phyloP scores from a whole-genome alignment of 2,329 filamentous ascomycete species.

The Fusarium solani-melongenae region DNA sequence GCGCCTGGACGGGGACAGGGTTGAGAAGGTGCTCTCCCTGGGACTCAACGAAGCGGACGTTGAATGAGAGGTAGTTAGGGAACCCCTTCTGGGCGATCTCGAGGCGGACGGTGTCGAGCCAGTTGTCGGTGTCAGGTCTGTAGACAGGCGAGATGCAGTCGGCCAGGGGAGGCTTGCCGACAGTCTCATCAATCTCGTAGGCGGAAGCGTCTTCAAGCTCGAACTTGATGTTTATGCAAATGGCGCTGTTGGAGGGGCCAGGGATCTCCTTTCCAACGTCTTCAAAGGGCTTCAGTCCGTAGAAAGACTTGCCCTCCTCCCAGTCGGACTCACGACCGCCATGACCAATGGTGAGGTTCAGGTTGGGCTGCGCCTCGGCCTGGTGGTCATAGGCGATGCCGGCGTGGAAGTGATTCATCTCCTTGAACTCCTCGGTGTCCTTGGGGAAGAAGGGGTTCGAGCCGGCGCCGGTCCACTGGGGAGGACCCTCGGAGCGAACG shows the following conservation, averaged over 20 bases:
- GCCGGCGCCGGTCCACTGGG: slow-evolving; percentile 5
- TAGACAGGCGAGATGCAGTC: not conserved
- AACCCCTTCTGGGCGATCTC: slow-evolving; percentile 22
- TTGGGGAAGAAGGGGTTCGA: slow-evolving; percentile 23
- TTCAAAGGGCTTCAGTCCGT: not conserved
- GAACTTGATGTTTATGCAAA: slow-evolving; percentile 23
- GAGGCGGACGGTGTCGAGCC: slow-evolving; percentile 33
- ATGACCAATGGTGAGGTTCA: slow-evolving; percentile 15
- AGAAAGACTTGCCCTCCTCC: not conserved
- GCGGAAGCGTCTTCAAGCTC: not conserved
- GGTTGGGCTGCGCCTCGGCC: not conserved
- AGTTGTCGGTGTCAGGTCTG: not conserved
- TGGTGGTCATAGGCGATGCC: slow-evolving; percentile 4
- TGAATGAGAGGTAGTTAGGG: slow-evolving; percentile 22
- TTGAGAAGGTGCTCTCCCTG: not conserved
- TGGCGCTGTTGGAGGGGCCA: slow-evolving; percentile 15
- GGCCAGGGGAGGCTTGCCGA: not conserved
- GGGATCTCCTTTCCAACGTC: not conserved
- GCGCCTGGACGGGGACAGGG: not conserved
- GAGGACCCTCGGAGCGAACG: not conserved
- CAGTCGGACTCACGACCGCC: slow-evolving; percentile 17
- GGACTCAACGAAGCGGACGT: slow-evolving; percentile 30
- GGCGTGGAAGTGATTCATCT: slow-evolving; percentile 23
- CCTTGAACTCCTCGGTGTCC: not conserved
- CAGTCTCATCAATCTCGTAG: not conserved